Evolutionary conservation across 805 yeast species (phyloP).

Genomic region (Cyberlindnera euphorbiiphila): DNA sequence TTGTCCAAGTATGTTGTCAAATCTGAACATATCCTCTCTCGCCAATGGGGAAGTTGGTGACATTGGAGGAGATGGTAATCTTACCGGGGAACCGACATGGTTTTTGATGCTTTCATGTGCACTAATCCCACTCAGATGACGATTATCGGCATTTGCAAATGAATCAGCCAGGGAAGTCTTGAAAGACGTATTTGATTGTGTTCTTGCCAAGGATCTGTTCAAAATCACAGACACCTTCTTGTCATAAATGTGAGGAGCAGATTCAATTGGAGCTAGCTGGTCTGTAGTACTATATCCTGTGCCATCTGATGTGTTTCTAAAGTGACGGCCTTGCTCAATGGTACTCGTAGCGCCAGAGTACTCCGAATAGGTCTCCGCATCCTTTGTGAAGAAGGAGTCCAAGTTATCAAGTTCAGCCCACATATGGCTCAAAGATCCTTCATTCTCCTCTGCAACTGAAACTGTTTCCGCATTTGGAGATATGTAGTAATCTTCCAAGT

Average conservation of each 20-base stretch:
- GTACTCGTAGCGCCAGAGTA: conserved; percentile 23
- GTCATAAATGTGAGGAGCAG: conserved; percentile 76
- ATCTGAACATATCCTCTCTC: conserved; percentile 41
- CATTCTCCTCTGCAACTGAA: conserved; percentile 56
- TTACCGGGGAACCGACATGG: conserved; percentile 11
- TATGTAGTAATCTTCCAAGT: conserved; percentile 52
- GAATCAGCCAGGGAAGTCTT: conserved; percentile 73
- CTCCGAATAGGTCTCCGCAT: conserved; percentile 31
- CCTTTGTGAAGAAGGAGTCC: conserved; percentile 83
- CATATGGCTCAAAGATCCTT: conserved; percentile 80
- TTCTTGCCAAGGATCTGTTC: conserved; percentile 67
- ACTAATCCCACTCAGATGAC: conserved; percentile 25
- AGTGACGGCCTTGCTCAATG: conserved; percentile 29
- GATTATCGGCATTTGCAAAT: conserved; percentile 33
- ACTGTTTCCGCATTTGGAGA: conserved; percentile 38
- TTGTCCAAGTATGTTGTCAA: conserved; percentile 34
- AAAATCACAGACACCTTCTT: conserved; percentile 74
- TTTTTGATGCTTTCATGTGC: conserved; percentile 15
- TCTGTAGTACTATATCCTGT: conserved; percentile 51
- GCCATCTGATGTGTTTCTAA: conserved; percentile 50
- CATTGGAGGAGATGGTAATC: conserved; percentile 17
- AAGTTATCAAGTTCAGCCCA: conserved; percentile 89
- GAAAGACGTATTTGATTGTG: conserved; percentile 75
- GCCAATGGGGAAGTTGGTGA: conserved; percentile 30
- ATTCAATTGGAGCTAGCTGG: conserved; percentile 51